Percentiles rank a stretch among this genome's conserved stretches.
Conservation (phyloP, 192 early-diverging fungal genomes). For the Blastocladiella britannica region DNA sequence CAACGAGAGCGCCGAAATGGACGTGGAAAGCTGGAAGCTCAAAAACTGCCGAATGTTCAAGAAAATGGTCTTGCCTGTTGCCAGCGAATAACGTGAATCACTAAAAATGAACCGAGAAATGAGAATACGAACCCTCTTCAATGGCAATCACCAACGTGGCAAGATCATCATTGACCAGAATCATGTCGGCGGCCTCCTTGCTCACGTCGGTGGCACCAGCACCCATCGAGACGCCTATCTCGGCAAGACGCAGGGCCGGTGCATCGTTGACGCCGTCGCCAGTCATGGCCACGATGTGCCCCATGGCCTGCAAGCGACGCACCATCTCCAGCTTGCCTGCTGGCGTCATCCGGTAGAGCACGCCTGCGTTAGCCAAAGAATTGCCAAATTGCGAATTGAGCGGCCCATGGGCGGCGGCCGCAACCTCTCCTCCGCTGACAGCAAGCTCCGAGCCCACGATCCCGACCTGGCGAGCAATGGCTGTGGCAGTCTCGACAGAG, state of each 20-base stretch:
- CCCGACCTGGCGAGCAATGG: constrained; percentile 70
- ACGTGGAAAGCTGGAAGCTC: constrained; percentile 87
- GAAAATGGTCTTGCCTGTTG: constrained; percentile 83
- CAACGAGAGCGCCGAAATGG: constrained; percentile 69
- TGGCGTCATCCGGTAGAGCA: constrained; percentile 62
- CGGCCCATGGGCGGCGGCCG: constrained; percentile 38
- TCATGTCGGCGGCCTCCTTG: constrained; percentile 92
- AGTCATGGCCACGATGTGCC: constrained; percentile 82
- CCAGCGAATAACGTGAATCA: background rate
- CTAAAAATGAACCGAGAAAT: background rate
- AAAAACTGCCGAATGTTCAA: constrained; percentile 96
- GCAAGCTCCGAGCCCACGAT: constrained; percentile 34
- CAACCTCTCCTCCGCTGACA: constrained; percentile 56
- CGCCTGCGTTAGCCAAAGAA: constrained; percentile 25
- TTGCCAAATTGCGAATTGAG: constrained; percentile 35
- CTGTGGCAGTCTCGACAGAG: constrained; percentile 68
- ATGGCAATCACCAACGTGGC: constrained; percentile 81
- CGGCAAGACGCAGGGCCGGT: constrained; percentile 72
- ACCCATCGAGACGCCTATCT: constrained; percentile 96
- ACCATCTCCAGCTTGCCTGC: constrained; percentile 88
- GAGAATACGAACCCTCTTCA: constrained; percentile 51
- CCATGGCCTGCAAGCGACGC: constrained; percentile 60
- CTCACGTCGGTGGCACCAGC: constrained; percentile 84
- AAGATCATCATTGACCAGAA: constrained; percentile 90
- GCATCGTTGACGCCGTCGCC: constrained; percentile 97